phyloP scores from a whole-genome alignment of 1,284 basidiomycete species.

The Heliocybe sulcata region DNA sequence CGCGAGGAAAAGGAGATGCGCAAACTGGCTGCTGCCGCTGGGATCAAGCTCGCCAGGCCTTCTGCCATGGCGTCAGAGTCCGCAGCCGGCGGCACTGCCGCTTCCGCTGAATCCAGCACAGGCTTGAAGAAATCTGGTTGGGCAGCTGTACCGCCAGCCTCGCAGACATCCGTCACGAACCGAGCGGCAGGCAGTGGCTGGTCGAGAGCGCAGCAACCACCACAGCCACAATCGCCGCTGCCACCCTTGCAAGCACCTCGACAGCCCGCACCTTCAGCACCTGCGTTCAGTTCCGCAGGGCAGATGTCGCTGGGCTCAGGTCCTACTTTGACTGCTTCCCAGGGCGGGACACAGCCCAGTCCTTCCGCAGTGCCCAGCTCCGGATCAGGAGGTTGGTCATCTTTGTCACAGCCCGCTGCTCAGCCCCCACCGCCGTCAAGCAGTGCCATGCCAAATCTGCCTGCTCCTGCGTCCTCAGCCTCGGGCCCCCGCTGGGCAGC shows the following conservation, averaged over 20 bases:
- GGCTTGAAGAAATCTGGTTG: slow-evolving; percentile 55
- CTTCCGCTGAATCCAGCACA: slow-evolving; percentile 18
- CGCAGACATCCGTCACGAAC: not conserved
- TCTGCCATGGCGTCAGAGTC: slow-evolving; percentile 12
- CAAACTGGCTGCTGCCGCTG: slow-evolving; percentile 72
- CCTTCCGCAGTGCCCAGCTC: not conserved
- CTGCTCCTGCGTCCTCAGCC: not conserved
- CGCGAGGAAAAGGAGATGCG: slow-evolving; percentile 75
- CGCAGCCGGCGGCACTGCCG: slow-evolving; percentile 17
- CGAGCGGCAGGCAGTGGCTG: not conserved
- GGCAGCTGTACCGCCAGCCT: slow-evolving; percentile 27
- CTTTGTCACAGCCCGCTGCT: not conserved
- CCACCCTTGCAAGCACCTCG: not conserved
- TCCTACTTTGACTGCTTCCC: slow-evolving; percentile 1
- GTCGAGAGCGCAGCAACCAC: not conserved
- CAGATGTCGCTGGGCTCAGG: slow-evolving; percentile 2
- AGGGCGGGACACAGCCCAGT: not conserved
- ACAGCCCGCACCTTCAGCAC: slow-evolving; percentile 3
- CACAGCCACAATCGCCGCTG: not conserved
- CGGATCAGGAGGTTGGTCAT: not conserved
- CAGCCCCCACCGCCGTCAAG: not conserved
- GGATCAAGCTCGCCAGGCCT: slow-evolving; percentile 61
- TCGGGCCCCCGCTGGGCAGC: not conserved
- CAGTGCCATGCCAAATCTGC: not conserved
- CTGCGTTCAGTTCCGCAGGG: slow-evolving; percentile 1